Percentiles rank a stretch among this genome's conserved stretches.
These are phyloP conservation scores for Diaporthe caulivora DNA, from an alignment of 2,329 filamentous ascomycete species.

Conservation along the genomic window DNA sequence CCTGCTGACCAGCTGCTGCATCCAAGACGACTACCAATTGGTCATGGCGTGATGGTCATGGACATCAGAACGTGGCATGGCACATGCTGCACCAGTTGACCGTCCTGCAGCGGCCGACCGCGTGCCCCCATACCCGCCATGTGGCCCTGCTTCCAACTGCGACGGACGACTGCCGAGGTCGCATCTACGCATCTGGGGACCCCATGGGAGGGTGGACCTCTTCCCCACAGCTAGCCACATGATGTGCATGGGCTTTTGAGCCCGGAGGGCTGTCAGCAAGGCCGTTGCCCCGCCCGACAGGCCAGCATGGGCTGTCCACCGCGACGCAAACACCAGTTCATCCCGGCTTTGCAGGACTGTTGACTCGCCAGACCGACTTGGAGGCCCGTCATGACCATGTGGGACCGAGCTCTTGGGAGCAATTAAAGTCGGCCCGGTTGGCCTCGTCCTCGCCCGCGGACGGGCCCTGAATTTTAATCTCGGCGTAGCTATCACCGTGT, in stretches of 20 bases:
- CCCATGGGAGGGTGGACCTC: constrained; percentile 20
- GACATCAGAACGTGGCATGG: background rate
- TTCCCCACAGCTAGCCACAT: constrained; percentile 17
- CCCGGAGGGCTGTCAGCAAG: background rate
- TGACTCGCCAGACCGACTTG: background rate
- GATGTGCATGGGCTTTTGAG: constrained; percentile 5
- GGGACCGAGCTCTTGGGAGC: background rate
- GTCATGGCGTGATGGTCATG: background rate
- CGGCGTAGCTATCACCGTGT: constrained; percentile 21
- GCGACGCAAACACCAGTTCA: constrained; percentile 14
- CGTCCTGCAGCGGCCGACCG: background rate
- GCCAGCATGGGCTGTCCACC: constrained; percentile 5
- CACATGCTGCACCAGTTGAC: background rate
- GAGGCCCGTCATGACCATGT: background rate
- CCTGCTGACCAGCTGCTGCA: background rate
- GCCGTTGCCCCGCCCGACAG: constrained; percentile 9
- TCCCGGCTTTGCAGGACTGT: background rate
- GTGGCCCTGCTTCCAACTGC: background rate
- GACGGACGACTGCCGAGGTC: constrained; percentile 20
- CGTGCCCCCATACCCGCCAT: constrained; percentile 18
- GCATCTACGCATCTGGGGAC: constrained; percentile 9
- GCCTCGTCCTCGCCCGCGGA: constrained; percentile 6
- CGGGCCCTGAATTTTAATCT: constrained; percentile 2
- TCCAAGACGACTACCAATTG: background rate
- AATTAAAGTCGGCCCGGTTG: constrained; percentile 27